A percentile compares a stretch with the other conserved stretches of the same genome.
Evolutionary conservation across 192 early-diverging fungal species (phyloP).

Genomic region (Coemansia sp.): DNA sequence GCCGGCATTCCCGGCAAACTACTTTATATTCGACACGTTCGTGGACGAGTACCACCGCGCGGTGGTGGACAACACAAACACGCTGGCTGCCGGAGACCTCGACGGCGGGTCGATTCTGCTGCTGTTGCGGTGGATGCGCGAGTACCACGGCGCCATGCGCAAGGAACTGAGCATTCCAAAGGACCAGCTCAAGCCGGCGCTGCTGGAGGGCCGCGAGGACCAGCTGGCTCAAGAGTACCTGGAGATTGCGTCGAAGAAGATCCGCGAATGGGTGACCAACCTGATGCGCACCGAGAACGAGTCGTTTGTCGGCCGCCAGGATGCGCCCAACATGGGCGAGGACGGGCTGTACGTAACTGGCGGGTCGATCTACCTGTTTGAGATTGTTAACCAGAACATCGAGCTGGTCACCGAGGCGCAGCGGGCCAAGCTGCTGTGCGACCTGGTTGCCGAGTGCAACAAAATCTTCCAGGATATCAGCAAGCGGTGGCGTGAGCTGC

Average conservation of each 20-base stretch:
- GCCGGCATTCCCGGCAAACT: constrained; percentile 83
- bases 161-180: constrained; percentile 79
- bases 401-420: constrained; percentile 79
- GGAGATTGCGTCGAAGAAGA: constrained; percentile 78
- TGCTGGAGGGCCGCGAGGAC: constrained; percentile 93
- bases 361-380: constrained; percentile 80
- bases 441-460: constrained; percentile 77
- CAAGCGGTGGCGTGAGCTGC: constrained; percentile 73
- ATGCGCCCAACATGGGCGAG: constrained; percentile 70
- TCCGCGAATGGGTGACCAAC: constrained; percentile 90
- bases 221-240: constrained; percentile 85
- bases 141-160: constrained; percentile 88
- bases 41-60: constrained; percentile 94
- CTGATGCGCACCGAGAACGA: constrained; percentile 78
- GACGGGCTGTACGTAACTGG: constrained; percentile 78
- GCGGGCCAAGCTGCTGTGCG: constrained; percentile 84
- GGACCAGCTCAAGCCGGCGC: constrained; percentile 79
- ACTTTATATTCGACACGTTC: constrained; percentile 93
- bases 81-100: constrained; percentile 65
- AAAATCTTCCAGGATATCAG: constrained; percentile 80
- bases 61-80: constrained; percentile 76
- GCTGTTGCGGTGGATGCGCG: constrained; percentile 83
- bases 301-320: constrained; percentile 60
- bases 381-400: constrained; percentile 98
- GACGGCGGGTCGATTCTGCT: constrained; percentile 86